Evolutionary conservation across 2,329 filamentous ascomycete genomes (phyloP), one percentile per base, ranked within the genome.

Genomic region (Fusarium albosuccineum): DNA sequence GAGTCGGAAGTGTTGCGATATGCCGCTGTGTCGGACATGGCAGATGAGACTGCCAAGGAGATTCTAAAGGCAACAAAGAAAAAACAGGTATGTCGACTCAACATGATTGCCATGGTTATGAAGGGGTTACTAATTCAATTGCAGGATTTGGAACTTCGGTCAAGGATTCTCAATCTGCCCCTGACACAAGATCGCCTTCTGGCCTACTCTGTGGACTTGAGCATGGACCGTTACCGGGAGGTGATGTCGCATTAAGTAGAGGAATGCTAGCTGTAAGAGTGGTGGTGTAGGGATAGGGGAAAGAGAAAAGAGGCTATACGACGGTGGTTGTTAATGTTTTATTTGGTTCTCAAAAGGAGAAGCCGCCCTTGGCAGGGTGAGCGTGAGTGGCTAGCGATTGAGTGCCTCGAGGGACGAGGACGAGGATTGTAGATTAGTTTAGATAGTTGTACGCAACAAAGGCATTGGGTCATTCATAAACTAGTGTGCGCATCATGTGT

Each of bases 1-100:
- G 80, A 83, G 37, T 74, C 77, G 6, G 77, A 89, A 65, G 86
- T 92, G 74, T 82, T 88, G 54, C 69, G 78, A 40, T 81, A 78
- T 56, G 92, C 94, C 41, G 93, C 93, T 0, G 85, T 95, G 55
- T 89, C 91, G 67, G 93, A 97, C 74, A 97, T 97, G 86, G 91
- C 91, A 46, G 88, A 88, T 54, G 85, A 89, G 45, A 88, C 95
- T 62, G 92, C 91, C 9, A 86, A 86, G 64, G 86, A 89, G 75
- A 86, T 91, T 61, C 81, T 89, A 55, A 84, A 83, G 59, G 70
- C 81, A 64, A 79, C 80, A 49, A 86, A 86, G 73, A 83, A 85
- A 72, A 86, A 86, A 68, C 83, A 86, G 77, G 88, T 90, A 78
- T 76, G 85, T 22, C 22, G 22, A 4, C 22, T 22, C 22, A 22